Evolutionary conservation across 1,284 basidiomycete genomes (phyloP).

Genomic region (Trametes pubescens): DNA sequence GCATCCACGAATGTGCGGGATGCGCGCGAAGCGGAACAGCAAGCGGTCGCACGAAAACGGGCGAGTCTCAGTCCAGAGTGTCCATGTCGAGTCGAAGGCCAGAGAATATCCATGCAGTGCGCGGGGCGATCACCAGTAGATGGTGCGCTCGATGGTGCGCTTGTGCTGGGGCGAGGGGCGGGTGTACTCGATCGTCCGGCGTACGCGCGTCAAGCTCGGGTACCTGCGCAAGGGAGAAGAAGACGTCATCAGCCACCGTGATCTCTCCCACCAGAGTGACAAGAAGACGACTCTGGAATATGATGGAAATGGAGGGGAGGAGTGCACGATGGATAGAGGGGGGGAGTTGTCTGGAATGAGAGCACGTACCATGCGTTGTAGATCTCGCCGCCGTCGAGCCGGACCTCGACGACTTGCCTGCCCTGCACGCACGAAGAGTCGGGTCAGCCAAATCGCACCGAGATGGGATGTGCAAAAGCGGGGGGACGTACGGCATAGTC

Average conservation of each 20-base stretch:
- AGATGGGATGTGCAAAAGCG: not conserved
- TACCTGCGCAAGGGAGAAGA: slow-evolving; percentile 52
- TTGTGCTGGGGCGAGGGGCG: slow-evolving; percentile 51
- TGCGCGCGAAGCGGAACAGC: not conserved
- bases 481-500: slow-evolving; percentile 66
- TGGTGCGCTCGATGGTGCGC: slow-evolving; percentile 68
- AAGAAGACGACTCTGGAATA: not conserved
- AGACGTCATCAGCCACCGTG: slow-evolving; percentile 10
- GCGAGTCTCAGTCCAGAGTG: not conserved
- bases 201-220: slow-evolving; percentile 75
- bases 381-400: slow-evolving; percentile 71
- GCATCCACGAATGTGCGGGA: not conserved
- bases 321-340: not conserved
- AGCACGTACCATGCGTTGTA: slow-evolving; percentile 69
- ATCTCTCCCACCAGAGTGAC: not conserved
- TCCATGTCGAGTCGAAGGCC: slow-evolving; percentile 3
- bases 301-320: not conserved
- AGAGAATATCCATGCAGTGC: not conserved
- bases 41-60: not conserved
- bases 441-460: not conserved
- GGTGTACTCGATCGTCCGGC: slow-evolving; percentile 68
- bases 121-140: slow-evolving; percentile 64
- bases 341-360: not conserved
- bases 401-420: slow-evolving; percentile 80
- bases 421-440: slow-evolving; percentile 55